Conservation (phyloP, 2,329 filamentous ascomycete species). For the Sclerotinia minor region DNA sequence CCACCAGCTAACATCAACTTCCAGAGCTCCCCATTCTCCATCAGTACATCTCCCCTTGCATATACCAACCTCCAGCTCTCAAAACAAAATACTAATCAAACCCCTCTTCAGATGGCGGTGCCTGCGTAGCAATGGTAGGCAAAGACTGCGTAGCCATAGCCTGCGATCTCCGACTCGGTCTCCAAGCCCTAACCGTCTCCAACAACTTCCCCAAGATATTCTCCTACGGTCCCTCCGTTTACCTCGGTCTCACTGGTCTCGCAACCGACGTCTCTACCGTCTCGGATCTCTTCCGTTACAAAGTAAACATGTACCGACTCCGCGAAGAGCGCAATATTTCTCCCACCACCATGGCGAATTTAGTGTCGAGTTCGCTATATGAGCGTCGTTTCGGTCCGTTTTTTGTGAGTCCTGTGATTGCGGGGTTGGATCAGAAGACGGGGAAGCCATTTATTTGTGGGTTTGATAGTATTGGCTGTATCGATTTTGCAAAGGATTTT, state of each 20-base stretch:
- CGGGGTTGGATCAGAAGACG: conserved; percentile 90
- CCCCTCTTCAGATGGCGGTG: conserved; percentile 67
- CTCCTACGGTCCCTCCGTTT: conserved; percentile 84
- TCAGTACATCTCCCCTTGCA: conserved; percentile 61
- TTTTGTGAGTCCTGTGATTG: conserved; percentile 93
- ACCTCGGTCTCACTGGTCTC: conserved; percentile 92
- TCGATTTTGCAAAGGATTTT: conserved; percentile 99
- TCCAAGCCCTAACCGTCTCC: conserved; percentile 94
- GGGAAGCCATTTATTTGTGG: conserved; percentile 97
- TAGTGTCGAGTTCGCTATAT: conserved; percentile 88
- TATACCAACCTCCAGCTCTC: conserved; percentile 24
- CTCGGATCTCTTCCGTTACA: conserved; percentile 97
- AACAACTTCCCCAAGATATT: conserved; percentile 99
- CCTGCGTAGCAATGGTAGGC: conserved; percentile 97
- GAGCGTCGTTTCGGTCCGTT: conserved; percentile 95
- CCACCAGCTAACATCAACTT: conserved; percentile 40
- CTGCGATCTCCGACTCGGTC: conserved; percentile 95
- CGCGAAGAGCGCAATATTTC: conserved; percentile 97
- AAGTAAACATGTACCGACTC: conserved; percentile 99
- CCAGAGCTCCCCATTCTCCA: conserved; percentile 89
- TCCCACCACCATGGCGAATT: conserved; percentile 92
- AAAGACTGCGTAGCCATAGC: conserved; percentile 99
- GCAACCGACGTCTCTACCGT: conserved; percentile 95
- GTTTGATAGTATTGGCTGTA: conserved; percentile 98
- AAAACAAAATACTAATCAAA: conserved; percentile 9